Evolutionary conservation across 768 basidiomycete genomes (phyloP).

Genomic region (Leucosporidium scottii): DNA sequence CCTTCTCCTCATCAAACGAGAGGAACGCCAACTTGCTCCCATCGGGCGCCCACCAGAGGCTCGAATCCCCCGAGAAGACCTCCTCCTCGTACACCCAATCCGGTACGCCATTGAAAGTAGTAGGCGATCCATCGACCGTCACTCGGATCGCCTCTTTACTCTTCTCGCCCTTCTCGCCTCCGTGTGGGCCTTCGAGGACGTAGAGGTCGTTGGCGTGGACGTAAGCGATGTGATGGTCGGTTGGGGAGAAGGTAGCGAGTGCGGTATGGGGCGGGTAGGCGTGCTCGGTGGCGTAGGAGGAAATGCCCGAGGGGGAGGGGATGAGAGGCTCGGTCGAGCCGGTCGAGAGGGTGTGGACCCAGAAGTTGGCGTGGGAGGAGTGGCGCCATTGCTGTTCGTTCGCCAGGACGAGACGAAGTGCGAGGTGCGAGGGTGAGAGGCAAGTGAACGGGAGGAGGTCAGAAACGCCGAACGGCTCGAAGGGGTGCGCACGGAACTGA

Average conservation of each 20-base stretch:
- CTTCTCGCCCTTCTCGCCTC: no score
- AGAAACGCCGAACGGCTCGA: slow-evolving; percentile 5
- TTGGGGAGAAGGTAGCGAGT: slow-evolving; percentile 83
- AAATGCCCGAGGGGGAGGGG: slow-evolving; percentile 2
- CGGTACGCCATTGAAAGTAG: slow-evolving; percentile 86
- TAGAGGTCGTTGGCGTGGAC: slow-evolving; percentile 86
- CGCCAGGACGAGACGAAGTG: not conserved
- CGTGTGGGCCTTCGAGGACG: slow-evolving; percentile 43
- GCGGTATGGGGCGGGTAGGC: slow-evolving; percentile 55
- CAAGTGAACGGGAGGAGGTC: not conserved
- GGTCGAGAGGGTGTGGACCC: slow-evolving; percentile 70
- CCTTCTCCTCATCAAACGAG: slow-evolving; percentile 75
- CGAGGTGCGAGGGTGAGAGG: not conserved
- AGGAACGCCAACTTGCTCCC: slow-evolving; percentile 69
- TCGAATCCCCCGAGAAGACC: slow-evolving; percentile 56
- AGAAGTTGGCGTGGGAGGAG: slow-evolving; percentile 85
- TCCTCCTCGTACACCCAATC: slow-evolving; percentile 99
- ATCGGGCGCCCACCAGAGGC: slow-evolving; percentile 89
- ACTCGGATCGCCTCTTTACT: slow-evolving; percentile 53
- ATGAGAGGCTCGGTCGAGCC: slow-evolving; percentile 64
- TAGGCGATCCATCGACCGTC: slow-evolving; percentile 70
- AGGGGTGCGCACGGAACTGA: slow-evolving; percentile 8
- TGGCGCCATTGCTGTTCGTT: slow-evolving; percentile 80
- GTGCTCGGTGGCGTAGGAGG: slow-evolving; percentile 45
- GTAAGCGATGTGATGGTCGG: slow-evolving; percentile 71